Evolutionary conservation across 2,329 filamentous ascomycete genomes (phyloP).

Genomic region (Fusarium solani-melongenae): DNA sequence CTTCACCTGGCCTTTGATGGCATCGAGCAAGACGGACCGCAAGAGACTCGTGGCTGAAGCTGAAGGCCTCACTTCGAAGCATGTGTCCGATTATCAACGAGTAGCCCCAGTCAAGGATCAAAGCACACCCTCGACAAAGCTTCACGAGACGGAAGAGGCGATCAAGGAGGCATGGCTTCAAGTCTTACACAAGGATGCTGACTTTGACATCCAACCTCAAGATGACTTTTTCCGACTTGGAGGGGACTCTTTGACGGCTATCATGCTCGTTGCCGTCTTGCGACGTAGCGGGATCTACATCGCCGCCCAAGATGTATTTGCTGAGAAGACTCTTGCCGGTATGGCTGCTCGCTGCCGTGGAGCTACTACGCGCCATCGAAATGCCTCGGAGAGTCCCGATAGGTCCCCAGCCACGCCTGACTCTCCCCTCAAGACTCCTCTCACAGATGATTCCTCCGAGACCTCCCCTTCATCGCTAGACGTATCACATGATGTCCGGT

Average conservation of each 20-base stretch:
- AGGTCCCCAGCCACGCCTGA: not conserved
- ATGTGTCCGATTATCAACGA: conserved; percentile 1
- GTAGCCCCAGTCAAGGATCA: not conserved
- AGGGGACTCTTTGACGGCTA: conserved; percentile 29
- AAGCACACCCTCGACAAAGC: conserved; percentile 34
- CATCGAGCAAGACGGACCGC: conserved; percentile 31
- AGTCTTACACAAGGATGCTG: not conserved
- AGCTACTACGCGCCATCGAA: not conserved
- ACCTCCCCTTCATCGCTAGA: not conserved
- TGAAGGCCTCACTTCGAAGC: conserved; percentile 1
- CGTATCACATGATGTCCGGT: not conserved
- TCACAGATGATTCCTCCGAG: not conserved
- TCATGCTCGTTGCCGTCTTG: not conserved
- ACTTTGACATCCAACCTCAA: conserved; percentile 5
- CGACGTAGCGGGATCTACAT: not conserved
- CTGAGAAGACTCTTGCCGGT: not conserved
- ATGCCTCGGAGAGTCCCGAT: not conserved
- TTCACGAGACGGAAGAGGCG: conserved; percentile 40
- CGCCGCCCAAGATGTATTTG: not conserved
- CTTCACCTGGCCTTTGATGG: conserved; percentile 16
- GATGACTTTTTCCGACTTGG: conserved; percentile 23
- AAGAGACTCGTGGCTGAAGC: conserved; percentile 13
- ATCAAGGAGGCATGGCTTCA: conserved; percentile 5
- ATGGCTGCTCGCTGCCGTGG: not conserved
- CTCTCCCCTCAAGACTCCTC: not conserved